Percentiles rank a stretch among this genome's conserved stretches.
Conservation (phyloP, 176 grass and related monocot genomes). For the barley (Hordeum vulgare) region DNA sequence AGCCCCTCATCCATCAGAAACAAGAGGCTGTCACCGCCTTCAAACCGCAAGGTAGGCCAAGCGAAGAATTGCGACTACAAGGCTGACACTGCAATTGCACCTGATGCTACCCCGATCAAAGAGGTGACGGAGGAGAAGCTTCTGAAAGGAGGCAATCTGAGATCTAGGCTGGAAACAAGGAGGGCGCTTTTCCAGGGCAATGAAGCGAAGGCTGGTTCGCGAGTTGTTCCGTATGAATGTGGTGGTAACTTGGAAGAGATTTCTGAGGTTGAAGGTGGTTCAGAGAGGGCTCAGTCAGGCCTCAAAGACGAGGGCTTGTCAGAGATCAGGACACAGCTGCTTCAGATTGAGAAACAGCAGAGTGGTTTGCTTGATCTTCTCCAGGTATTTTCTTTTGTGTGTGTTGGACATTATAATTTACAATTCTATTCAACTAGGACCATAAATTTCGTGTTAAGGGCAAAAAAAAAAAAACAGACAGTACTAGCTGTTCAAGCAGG, state of each 20-base stretch:
- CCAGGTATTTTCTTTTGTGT: constrained; percentile 53
- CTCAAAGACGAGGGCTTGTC: constrained; percentile 66
- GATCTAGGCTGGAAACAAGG: constrained; percentile 46
- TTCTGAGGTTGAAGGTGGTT: constrained; percentile 39
- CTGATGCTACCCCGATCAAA: constrained; percentile 64
- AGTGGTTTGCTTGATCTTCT: constrained; percentile 84
- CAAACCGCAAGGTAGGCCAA: constrained; percentile 28
- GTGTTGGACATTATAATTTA: neutral
- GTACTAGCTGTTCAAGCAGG: neutral
- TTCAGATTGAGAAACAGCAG: constrained; percentile 98
- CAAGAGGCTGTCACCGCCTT: constrained; percentile 66
- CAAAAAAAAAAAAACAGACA: neutral
- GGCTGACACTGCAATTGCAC: constrained; percentile 46
- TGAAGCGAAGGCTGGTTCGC: constrained; percentile 59
- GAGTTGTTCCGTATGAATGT: constrained; percentile 62
- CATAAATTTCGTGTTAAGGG: neutral
- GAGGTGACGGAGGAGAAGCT: constrained; percentile 64
- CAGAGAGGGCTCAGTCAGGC: constrained; percentile 23
- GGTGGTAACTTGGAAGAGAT: constrained; percentile 48
- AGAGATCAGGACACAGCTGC: constrained; percentile 62
- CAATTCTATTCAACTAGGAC: neutral
- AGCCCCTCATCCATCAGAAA: constrained; percentile 52
- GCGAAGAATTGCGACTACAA: constrained; percentile 54
- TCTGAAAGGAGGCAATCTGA: constrained; percentile 44
- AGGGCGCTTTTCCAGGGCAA: constrained; percentile 46